Conservation (phyloP, 768 basidiomycete genomes). For the Suillus alpinus region DNA sequence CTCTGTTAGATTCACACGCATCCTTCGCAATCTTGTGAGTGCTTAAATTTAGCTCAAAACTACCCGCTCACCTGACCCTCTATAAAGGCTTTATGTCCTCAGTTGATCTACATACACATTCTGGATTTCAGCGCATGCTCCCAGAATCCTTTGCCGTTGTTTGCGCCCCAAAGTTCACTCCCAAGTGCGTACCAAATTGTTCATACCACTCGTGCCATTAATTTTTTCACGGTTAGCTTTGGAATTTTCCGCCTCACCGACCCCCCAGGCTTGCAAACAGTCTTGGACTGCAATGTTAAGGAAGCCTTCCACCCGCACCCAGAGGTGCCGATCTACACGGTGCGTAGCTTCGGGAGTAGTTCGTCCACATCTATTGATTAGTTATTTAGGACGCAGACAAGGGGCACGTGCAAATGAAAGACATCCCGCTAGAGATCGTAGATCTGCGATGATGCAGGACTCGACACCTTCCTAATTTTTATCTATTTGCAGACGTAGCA, state of each 20-base stretch:
- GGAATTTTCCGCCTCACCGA: slow-evolving; percentile 90
- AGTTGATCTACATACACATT: slow-evolving; percentile 89
- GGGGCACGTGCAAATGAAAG: slow-evolving; percentile 79
- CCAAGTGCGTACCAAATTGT: slow-evolving; percentile 49
- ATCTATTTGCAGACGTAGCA: neutral
- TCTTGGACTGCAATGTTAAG: slow-evolving; percentile 63
- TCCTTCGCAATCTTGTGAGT: slow-evolving; percentile 81
- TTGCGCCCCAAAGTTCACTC: slow-evolving; percentile 77
- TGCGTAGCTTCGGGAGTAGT: slow-evolving; percentile 35
- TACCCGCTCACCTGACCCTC: slow-evolving; percentile 6
- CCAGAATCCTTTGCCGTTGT: slow-evolving; percentile 93
- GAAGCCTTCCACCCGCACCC: slow-evolving; percentile 88
- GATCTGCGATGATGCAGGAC: slow-evolving; percentile 56
- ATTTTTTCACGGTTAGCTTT: slow-evolving; percentile 41
- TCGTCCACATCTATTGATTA: neutral
- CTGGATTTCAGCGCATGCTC: slow-evolving; percentile 85
- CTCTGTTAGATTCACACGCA: slow-evolving; percentile 80
- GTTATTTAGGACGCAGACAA: slow-evolving; percentile 71
- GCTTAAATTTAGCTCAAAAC: neutral
- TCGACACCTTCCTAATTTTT: neutral
- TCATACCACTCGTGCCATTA: neutral
- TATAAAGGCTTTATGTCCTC: slow-evolving; percentile 86
- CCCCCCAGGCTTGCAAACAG: slow-evolving; percentile 74
- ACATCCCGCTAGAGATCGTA: slow-evolving; percentile 75
- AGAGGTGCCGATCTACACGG: slow-evolving; percentile 82